A percentile compares a stretch with the other conserved stretches of the same genome.
These are phyloP conservation scores for Gracilariopsis chorda DNA, from an alignment of 23 red algal species.

Conservation along the genomic window DNA sequence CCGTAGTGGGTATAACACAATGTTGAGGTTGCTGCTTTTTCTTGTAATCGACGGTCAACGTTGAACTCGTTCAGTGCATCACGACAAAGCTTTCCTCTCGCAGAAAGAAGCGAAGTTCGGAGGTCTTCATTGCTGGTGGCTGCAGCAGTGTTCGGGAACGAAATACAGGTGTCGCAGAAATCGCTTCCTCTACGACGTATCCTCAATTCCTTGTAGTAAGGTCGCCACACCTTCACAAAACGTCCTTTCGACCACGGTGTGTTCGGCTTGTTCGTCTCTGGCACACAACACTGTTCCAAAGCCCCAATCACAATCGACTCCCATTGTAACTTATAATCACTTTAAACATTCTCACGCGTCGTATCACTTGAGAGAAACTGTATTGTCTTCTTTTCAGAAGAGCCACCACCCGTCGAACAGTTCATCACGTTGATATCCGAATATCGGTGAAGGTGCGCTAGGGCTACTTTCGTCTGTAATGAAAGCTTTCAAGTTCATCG, in stretches of 20 bases:
- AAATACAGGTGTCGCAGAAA: neutral
- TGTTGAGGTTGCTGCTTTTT: no score
- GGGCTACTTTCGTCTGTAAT: no score
- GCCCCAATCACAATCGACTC: neutral
- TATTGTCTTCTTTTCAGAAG: neutral
- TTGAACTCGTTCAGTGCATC: neutral
- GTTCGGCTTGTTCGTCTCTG: neutral
- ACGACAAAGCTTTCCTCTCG: neutral
- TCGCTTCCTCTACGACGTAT: neutral
- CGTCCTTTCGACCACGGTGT: neutral
- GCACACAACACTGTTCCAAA: neutral
- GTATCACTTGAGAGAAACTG: neutral
- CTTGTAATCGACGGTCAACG: no score
- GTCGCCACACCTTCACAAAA: neutral
- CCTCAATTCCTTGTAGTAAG: neutral
- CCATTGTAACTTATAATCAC: neutral
- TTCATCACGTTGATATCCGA: neutral
- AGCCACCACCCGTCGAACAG: slow-evolving; percentile 12
- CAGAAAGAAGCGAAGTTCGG: neutral
- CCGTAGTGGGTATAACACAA: neutral
- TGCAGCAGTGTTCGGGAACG: neutral
- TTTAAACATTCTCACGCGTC: neutral
- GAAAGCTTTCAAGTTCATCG: no score
- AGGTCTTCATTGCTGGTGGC: neutral
- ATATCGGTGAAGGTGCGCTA: neutral